Base-by-base conservation (phyloP, 495 filamentous ascomycete species). In the Durotheca rogersii region DNA sequence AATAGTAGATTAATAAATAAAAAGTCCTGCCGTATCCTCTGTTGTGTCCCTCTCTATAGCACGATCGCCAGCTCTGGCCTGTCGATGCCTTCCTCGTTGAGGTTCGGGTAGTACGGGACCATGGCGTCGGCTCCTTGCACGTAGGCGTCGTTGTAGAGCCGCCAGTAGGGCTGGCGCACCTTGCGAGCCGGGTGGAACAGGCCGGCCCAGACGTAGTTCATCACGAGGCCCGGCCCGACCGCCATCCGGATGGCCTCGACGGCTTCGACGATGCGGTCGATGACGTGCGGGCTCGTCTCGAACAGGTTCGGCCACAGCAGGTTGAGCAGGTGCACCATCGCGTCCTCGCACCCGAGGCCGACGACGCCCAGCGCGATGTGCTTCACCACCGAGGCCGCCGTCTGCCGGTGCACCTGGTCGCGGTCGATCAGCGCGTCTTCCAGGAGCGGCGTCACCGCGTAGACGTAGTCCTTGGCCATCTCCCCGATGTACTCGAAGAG, bases 381-480 rank as follows among this genome's bases (percentile, higher is more conserved):
- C 73, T 97, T 96, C 69, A 97, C 92, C 2, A 97, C 94, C 3
- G 83, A 87, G 23, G 93, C 93, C 2, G 94, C 93, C 1, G 94
- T 97, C 66, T 99, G 94, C 12, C 94, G 85, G 71, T 99, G 94
- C 4, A 99, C 94, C 71, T 99, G 94, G 67, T 99, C 94, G 35
- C 94, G 84, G 69, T 99, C 94, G 70, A 95, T 94, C 43, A 99
- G 84, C 2, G 94, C 94, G 65, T 99, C 94, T 66, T 97, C 93
- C 6, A 99, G 85, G 11, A 99, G 75, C n/a, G 94, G 93, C 11
- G 90, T 96, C 21, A 97, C 88, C 7, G 94, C 94, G 65, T 97
- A 99, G 69, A 97, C 91, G 68, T 99, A 99, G 67, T 99, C 94
- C 70, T 96, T 97, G 50, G 89, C 90, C 94, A 99, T 96, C 70